Percentiles rank a stretch among this genome's conserved stretches.
Evolutionary conservation across 164 flowering plant genomes (phyloP).

Genomic region (Tetracentron sinense): DNA sequence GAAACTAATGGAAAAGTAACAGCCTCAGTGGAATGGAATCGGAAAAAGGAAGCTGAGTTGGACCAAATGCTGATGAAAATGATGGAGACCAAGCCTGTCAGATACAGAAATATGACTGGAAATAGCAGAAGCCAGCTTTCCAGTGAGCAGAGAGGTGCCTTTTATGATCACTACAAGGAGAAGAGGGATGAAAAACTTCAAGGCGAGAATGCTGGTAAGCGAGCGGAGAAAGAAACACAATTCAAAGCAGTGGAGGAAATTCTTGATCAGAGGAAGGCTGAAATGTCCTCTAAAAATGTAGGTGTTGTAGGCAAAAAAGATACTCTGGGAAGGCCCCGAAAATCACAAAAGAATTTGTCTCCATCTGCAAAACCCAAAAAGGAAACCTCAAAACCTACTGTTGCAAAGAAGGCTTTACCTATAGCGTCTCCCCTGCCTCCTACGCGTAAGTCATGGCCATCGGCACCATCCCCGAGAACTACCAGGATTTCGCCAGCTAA

Average conservation of each 20-base stretch:
- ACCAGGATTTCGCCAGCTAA: slow-evolving; percentile 40
- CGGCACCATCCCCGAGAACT: slow-evolving; percentile 50
- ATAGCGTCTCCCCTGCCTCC: slow-evolving; percentile 59
- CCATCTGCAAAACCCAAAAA: slow-evolving; percentile 38
- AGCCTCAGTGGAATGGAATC: slow-evolving; percentile 65
- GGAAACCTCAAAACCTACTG: slow-evolving; percentile 47
- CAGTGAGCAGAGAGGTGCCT: slow-evolving; percentile 46
- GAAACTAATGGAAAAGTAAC: slow-evolving; percentile 29
- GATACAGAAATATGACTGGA: slow-evolving; percentile 18
- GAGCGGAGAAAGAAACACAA: slow-evolving; percentile 55
- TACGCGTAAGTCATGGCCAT: slow-evolving; percentile 74
- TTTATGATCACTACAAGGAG: slow-evolving; percentile 57
- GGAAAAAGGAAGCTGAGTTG: slow-evolving; percentile 72
- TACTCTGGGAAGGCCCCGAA: slow-evolving; percentile 30
- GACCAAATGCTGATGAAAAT: slow-evolving; percentile 61
- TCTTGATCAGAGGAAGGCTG: slow-evolving; percentile 51
- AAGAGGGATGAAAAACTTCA: slow-evolving; percentile 65
- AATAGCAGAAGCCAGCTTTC: slow-evolving; percentile 29
- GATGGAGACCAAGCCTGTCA: slow-evolving; percentile 50
- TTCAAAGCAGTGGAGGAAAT: slow-evolving; percentile 45
- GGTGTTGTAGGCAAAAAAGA: slow-evolving; percentile 29
- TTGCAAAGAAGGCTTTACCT: slow-evolving; percentile 39
- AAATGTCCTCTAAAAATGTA: slow-evolving; percentile 32
- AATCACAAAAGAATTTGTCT: slow-evolving; percentile 30
- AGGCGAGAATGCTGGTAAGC: slow-evolving; percentile 51